Evolutionary conservation across 2,329 filamentous ascomycete genomes (phyloP), one percentile per base, ranked within the genome.

Genomic region (Xenoacremonium recifei): DNA sequence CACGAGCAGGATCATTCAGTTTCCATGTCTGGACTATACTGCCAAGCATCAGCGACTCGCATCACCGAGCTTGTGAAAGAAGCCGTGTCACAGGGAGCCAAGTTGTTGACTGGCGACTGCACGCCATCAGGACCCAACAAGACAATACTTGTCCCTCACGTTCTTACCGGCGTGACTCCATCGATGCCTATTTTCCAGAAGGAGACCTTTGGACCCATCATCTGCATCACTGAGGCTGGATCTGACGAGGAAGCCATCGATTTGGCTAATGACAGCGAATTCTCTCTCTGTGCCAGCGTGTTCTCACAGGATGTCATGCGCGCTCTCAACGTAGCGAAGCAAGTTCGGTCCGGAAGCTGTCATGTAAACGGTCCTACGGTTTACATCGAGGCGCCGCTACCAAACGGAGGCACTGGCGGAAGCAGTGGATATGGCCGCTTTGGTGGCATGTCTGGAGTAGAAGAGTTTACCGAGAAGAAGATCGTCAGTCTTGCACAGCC

Each of bases 231-330:
- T 11, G 72, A 77, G 17, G 73, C 85, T 25, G 72, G 78, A 4
- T 65, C 64, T 5, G 77, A 82, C 13, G 81, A 84, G n/a, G 78
- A 85, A 45, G 84, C 82, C 0, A 61, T 87, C 20, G 69, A 71
- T 30, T 65, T 85, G 19, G 82, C 84, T 15, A 87, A 88, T 54
- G 80, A 86, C 51, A 86, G 81, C 4, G 80, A 85, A 29, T 87
- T 85, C 57, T 84, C 84, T 4, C 75, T 88, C 6, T 71, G 74
- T 4, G 76, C 76, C 3, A 75, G 82, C 1, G 73, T 88, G 5
- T 87, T 85, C 59, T 86, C 83, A 0, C 69, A 75, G 55, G 76
- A 83, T 55, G 62, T 87, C 39, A 67, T 72, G 51, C 66, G 66
- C 5, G 78, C 73, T 1, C 48, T 81, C 38, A 67, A 71, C 15